These are phyloP conservation scores for Micractinium sp. DNA, from an alignment of 139 green algal genomes.

Conservation along the genomic window DNA sequence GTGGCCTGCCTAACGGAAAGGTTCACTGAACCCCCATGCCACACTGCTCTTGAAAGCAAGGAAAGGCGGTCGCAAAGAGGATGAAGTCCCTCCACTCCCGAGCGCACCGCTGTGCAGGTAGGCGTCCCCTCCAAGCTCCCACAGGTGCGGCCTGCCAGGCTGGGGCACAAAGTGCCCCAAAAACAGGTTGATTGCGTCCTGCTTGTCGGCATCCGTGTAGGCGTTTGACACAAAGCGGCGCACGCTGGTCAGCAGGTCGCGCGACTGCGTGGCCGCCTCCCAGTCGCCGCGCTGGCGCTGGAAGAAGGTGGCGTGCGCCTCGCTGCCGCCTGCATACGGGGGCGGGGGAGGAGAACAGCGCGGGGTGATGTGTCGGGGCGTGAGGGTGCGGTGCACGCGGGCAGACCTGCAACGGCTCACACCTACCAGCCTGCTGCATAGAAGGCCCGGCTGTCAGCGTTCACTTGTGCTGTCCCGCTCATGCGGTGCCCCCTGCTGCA, in stretches of 20 bases:
- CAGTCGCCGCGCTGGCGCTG: conserved; percentile 82
- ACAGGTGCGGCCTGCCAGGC: conserved; percentile 69
- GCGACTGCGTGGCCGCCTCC: conserved; percentile 58
- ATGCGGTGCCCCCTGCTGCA: too few relatives aligned
- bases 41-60: background rate
- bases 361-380: background rate
- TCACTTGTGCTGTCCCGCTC: too few relatives aligned
- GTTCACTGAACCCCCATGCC: too few relatives aligned
- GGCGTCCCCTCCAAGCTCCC: conserved; percentile 85
- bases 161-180: conserved; percentile 69
- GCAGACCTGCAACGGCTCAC: background rate
- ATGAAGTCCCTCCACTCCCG: background rate
- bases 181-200: conserved; percentile 97
- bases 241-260: conserved; percentile 72
- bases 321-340: conserved; percentile 65
- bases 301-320: conserved; percentile 93
- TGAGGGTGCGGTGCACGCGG: background rate
- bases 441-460: too few relatives aligned
- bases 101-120: conserved; percentile 73
- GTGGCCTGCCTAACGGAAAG: background rate
- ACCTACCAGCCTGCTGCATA: background rate
- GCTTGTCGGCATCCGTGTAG: conserved; percentile 91
- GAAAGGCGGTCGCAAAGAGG: background rate
- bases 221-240: conserved; percentile 91
- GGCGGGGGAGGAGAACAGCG: too few relatives aligned